Base-by-base conservation (phyloP, 768 basidiomycete species). In the Trametes coccinea region DNA sequence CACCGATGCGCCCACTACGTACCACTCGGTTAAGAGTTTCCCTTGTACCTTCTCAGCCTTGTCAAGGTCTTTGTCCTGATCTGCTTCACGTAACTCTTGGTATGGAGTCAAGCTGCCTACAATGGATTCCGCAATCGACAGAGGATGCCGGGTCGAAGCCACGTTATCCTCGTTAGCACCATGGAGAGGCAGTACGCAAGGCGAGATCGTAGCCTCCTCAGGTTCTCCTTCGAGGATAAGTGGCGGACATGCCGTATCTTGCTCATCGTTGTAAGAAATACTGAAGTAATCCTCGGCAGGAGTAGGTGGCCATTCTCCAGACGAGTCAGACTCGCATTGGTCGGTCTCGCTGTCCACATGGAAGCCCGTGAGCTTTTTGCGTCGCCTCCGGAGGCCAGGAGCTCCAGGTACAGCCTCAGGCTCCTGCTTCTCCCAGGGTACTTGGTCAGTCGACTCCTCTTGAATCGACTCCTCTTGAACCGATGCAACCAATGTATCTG, bases 21-120 rank as follows among this genome's bases (percentile, higher is more conserved):
- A 82, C 89, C 89, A 90, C 65, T 90, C 89, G 30, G 75, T 74
- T 62, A 82, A 76, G 27, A 89, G 65, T 43, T 83, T 72, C 2
- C 60, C 61, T 49, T 84, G 76, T 2, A 88, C 69, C 11, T 71
- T 71, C 47, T 88, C 84, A 54, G 77, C 87, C 8, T 85, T 77
- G 1, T 79, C 79, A 7, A 46, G 2, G 22, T 66, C 61, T 10
- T 59, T 40, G 53, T 84, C 80, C 10, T 65, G 55, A 2, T 61
- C 57, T 4, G 84, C 85, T 22, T 77, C 74, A 43, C 78, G 77
- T 39, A 90, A 73, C 59, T 86, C 84, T 3, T 74, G 71, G 62
- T 88, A 89, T 54, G 82, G 75, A 0, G 87, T 83, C 53, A 89
- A 82, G 1, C 74, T 70, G 17, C 83, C 78, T 0, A 89, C 29